These are phyloP conservation scores for Plasmodium fragile DNA, from an alignment of 169 alveolate genomes.

Conservation along the genomic window DNA sequence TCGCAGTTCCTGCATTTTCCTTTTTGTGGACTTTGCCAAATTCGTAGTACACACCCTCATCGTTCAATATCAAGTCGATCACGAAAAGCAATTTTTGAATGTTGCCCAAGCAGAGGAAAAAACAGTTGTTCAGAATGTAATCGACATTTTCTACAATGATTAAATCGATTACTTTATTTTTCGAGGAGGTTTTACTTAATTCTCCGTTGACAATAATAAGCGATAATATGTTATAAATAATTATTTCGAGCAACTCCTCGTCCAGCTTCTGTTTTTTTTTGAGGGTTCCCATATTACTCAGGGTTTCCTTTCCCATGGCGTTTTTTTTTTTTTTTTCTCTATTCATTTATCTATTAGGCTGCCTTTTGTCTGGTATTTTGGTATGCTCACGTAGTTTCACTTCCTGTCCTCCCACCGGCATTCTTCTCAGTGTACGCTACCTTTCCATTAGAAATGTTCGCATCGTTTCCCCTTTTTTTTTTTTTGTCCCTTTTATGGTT, in stretches of 20 bases:
- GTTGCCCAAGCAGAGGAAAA: constrained; percentile 9
- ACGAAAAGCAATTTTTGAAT: constrained; percentile 47
- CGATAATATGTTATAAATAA: constrained; percentile 43
- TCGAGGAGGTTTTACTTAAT: constrained; percentile 37
- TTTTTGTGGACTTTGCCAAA: constrained; percentile 12
- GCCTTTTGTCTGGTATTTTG: constrained; percentile 1
- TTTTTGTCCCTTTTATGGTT: neutral
- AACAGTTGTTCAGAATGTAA: constrained; percentile 38
- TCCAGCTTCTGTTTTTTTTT: constrained; percentile 14
- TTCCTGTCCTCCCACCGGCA: neutral
- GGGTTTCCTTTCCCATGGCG: neutral
- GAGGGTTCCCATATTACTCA: neutral
- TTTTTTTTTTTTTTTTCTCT: constrained; percentile 18
- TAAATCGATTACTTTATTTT: constrained; percentile 43
- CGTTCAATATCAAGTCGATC: constrained; percentile 47
- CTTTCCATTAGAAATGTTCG: neutral
- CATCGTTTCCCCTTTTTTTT: neutral
- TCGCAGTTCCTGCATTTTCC: neutral
- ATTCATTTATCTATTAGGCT: neutral
- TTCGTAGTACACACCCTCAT: constrained; percentile 61
- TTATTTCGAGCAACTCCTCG: constrained; percentile 41
- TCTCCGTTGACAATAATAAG: constrained; percentile 27
- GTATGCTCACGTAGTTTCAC: neutral
- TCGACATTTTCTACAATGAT: constrained; percentile 27
- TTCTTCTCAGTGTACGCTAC: neutral